Percentiles rank a stretch among this genome's conserved stretches.
Conservation (phyloP, 2,329 filamentous ascomycete species). For the Ascochyta fabae region DNA sequence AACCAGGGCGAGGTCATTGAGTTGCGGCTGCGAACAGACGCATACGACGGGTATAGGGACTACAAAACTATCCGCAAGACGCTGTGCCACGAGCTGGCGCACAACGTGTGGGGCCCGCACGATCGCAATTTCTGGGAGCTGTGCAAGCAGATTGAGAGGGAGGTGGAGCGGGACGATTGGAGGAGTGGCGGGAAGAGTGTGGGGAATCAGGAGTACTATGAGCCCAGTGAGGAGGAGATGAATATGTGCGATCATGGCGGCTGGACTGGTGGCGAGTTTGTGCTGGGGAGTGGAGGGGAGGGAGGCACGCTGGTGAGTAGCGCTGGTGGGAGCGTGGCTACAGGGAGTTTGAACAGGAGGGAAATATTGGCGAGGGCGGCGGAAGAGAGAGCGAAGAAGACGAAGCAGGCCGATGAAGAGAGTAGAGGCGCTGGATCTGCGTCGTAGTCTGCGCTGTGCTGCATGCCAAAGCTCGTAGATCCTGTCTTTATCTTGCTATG, state of each 20-base stretch:
- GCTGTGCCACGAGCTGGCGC: conserved; percentile 91
- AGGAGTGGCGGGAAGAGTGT: conserved; percentile 65
- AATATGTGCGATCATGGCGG: conserved; percentile 50
- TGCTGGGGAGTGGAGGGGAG: conserved; percentile 35
- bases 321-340: conserved; percentile 34
- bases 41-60: conserved; percentile 90
- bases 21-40: conserved; percentile 87
- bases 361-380: conserved; percentile 78
- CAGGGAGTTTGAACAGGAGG: conserved; percentile 67
- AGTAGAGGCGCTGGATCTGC: conserved; percentile 31
- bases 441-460: neutral
- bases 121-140: conserved; percentile 89
- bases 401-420: conserved; percentile 52
- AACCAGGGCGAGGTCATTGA: conserved; percentile 92
- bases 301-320: conserved; percentile 31
- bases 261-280: conserved; percentile 52
- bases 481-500: neutral
- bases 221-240: conserved; percentile 39
- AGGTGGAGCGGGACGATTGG: conserved; percentile 84
- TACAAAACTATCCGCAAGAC: conserved; percentile 92
- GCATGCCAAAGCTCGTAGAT: neutral
- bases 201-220: conserved; percentile 43
- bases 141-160: conserved; percentile 83
- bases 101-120: conserved; percentile 86
- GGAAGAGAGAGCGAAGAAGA: conserved; percentile 67